Conservation (phyloP, 2,329 filamentous ascomycete genomes). For the Trichophyton verrucosum region DNA sequence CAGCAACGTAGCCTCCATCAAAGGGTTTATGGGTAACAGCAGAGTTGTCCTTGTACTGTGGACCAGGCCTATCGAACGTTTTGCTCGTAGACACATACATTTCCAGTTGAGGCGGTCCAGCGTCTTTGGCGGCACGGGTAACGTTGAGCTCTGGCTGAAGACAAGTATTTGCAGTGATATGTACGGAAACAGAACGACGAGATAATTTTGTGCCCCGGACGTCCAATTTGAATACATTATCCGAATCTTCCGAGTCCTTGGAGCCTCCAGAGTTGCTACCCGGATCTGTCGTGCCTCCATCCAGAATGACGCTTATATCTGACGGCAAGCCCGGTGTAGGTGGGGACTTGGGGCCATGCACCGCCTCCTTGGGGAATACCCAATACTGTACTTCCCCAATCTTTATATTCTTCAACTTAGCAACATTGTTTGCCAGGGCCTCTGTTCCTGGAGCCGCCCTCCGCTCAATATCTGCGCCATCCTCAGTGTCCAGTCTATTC, state of each 20-base stretch:
- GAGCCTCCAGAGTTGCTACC: constrained; percentile 7
- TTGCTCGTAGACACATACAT: constrained; percentile 61
- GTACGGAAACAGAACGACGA: constrained; percentile 44
- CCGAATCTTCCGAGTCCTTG: constrained; percentile 18
- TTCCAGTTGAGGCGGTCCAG: constrained; percentile 56
- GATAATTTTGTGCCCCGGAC: constrained; percentile 15
- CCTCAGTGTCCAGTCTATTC: constrained; percentile 13
- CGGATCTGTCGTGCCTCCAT: neutral
- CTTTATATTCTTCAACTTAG: constrained; percentile 46
- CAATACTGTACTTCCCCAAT: constrained; percentile 53
- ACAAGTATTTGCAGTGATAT: constrained; percentile 79
- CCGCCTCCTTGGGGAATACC: constrained; percentile 46
- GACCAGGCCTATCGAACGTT: constrained; percentile 54
- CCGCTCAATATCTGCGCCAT: constrained; percentile 45
- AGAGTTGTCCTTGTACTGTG: constrained; percentile 35
- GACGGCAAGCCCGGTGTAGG: constrained; percentile 15
- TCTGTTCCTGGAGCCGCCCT: constrained; percentile 40
- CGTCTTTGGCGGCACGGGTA: constrained; percentile 30
- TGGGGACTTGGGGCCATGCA: constrained; percentile 37
- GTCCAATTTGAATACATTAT: constrained; percentile 10
- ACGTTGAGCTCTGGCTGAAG: constrained; percentile 53
- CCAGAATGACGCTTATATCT: neutral
- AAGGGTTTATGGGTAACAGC: constrained; percentile 40
- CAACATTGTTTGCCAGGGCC: constrained; percentile 52
- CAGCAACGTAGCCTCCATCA: constrained; percentile 56